phyloP scores from a whole-genome alignment of 2,329 filamentous ascomycete species.

The Botrytis deweyae region DNA sequence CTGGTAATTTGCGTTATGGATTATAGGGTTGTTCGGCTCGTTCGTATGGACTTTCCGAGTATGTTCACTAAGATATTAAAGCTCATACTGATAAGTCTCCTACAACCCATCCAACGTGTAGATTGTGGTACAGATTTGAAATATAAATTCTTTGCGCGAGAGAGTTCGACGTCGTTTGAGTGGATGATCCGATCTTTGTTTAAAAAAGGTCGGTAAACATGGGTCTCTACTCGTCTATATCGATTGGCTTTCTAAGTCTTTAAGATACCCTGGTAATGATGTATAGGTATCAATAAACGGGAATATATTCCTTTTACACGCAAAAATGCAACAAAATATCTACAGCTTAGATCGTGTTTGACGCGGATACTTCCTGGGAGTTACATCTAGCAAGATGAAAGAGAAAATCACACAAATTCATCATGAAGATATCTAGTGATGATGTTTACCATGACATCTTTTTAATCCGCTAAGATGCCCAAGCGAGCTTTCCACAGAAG shows the following conservation, averaged over 20 bases:
- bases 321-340: fast-evolving
- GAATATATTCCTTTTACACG: too few species aligned
- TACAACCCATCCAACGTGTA: not conserved
- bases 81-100: not conserved
- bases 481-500: not conserved
- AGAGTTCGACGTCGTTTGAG: not conserved
- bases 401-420: too few species aligned
- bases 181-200: too few species aligned
- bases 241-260: not conserved
- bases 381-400: too few species aligned
- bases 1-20: not conserved
- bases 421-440: not conserved
- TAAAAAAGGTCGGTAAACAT: not conserved
- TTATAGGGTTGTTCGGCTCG: fast-evolving
- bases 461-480: not conserved
- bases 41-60: too few species aligned
- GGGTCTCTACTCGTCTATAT: not conserved
- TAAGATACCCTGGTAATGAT: too few species aligned
- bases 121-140: not conserved
- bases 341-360: too few species aligned
- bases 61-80: not conserved
- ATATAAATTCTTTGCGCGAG: not conserved
- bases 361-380: too few species aligned
- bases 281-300: too few species aligned
- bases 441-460: not conserved